These are phyloP conservation scores for Trametes elegans DNA, from an alignment of 768 basidiomycete genomes.

Conservation along the genomic window DNA sequence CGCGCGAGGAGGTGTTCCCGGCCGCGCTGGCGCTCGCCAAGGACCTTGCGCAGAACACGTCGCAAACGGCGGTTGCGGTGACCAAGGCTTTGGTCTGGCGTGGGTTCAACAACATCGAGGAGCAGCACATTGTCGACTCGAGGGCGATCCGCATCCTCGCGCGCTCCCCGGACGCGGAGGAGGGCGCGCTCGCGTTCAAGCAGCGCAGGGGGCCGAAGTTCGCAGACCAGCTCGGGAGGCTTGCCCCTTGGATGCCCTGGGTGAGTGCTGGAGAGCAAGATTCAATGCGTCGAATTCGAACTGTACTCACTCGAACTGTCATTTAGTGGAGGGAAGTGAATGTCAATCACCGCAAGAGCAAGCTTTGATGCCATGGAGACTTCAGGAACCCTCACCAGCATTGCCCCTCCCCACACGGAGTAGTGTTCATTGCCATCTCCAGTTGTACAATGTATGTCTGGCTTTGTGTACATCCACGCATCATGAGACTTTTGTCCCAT, in stretches of 20 bases:
- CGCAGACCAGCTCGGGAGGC: slow-evolving; percentile 34
- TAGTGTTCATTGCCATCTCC: no score
- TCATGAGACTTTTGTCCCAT: no score
- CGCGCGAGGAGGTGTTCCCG: slow-evolving; percentile 51
- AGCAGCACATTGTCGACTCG: slow-evolving; percentile 55
- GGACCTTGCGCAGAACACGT: slow-evolving; percentile 50
- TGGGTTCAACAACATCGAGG: slow-evolving; percentile 48
- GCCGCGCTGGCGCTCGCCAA: slow-evolving; percentile 49
- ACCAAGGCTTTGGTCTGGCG: slow-evolving; percentile 52
- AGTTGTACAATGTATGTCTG: no score
- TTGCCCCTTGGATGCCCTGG: slow-evolving; percentile 51
- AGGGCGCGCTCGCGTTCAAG: slow-evolving; percentile 49
- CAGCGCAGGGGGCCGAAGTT: slow-evolving; percentile 47
- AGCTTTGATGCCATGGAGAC: no score
- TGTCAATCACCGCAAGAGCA: slow-evolving; percentile 35
- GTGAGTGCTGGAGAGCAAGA: no score
- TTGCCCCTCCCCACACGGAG: no score
- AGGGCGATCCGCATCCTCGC: slow-evolving; percentile 42
- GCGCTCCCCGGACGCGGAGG: slow-evolving; percentile 40
- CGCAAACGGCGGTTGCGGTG: slow-evolving; percentile 49
- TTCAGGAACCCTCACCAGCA: no score
- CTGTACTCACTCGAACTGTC: neutral
- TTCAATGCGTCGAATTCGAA: no score
- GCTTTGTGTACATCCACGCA: no score
- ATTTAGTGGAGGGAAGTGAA: slow-evolving; percentile 41